phyloP scores from a whole-genome alignment of 768 basidiomycete species.

The Phylloporus scabripes region DNA sequence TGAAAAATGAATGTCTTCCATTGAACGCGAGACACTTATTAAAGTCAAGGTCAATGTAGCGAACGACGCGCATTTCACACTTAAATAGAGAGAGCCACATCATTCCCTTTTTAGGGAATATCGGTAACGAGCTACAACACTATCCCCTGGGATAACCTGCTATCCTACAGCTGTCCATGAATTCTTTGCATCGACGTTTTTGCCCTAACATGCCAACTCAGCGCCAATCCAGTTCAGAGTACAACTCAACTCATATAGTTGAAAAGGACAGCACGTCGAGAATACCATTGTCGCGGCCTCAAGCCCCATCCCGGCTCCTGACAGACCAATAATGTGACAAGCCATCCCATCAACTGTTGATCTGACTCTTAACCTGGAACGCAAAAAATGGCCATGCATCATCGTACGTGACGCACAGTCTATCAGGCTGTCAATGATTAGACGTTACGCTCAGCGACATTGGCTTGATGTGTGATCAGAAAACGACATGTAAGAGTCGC shows the following conservation, averaged over 20 bases:
- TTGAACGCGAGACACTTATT: slow-evolving; percentile 13
- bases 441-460: slow-evolving; percentile 33
- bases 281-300: too few species aligned
- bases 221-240: not conserved
- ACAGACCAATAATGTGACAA: not conserved
- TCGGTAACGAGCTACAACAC: slow-evolving; percentile 6
- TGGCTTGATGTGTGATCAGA: slow-evolving; percentile 56
- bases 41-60: slow-evolving; percentile 16
- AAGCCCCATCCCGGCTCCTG: slow-evolving; percentile 36
- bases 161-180: slow-evolving; percentile 35
- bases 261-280: slow-evolving; percentile 18
- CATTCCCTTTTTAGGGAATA: slow-evolving; percentile 19
- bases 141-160: slow-evolving; percentile 35
- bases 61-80: slow-evolving; percentile 13
- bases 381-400: slow-evolving; percentile 43
- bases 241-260: slow-evolving; percentile 39
- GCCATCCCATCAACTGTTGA: slow-evolving; percentile 36
- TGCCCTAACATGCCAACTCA: slow-evolving; percentile 38
- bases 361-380: slow-evolving; percentile 72
- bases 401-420: slow-evolving; percentile 44
- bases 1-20: slow-evolving; percentile 12
- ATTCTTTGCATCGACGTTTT: slow-evolving; percentile 41
- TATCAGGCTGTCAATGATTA: slow-evolving; percentile 54
- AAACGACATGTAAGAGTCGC: slow-evolving; percentile 5
- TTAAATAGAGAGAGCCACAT: slow-evolving; percentile 28